A percentile compares a stretch with the other conserved stretches of the same genome.
Evolutionary conservation across 75 land plant species (phyloP).

Genomic region (Cupressus sempervirens): DNA sequence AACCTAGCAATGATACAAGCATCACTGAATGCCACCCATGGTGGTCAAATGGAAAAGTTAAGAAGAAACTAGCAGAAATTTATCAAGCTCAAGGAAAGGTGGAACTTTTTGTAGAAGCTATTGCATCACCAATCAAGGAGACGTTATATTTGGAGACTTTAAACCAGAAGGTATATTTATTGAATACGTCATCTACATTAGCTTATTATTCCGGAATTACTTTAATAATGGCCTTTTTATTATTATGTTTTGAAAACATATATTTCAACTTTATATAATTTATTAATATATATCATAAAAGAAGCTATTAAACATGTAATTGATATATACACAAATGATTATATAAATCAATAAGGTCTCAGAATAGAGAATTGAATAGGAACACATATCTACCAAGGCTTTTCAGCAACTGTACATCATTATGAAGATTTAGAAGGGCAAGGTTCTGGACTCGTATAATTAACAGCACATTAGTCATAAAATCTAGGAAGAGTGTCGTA

Average conservation of each 20-base stretch:
- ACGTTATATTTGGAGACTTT: slow-evolving; percentile 51
- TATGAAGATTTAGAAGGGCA: not conserved
- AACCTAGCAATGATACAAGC: slow-evolving; percentile 10
- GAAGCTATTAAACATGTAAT: not conserved
- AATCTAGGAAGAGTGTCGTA: too few species aligned
- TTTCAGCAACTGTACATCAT: not conserved
- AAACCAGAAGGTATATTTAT: slow-evolving; percentile 45
- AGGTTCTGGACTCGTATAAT: not conserved
- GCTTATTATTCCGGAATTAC: not conserved
- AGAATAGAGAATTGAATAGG: not conserved
- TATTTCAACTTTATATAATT: not conserved
- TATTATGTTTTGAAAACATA: not conserved
- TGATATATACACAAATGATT: not conserved
- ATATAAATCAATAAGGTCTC: not conserved
- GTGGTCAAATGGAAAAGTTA: slow-evolving; percentile 71
- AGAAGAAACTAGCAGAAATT: slow-evolving; percentile 49
- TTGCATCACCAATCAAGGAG: slow-evolving; percentile 52
- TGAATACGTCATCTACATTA: not conserved
- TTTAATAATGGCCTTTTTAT: not conserved
- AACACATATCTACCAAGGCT: not conserved
- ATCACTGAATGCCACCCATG: slow-evolving; percentile 40
- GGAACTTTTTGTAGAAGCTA: slow-evolving; percentile 54
- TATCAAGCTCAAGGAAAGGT: slow-evolving; percentile 49
- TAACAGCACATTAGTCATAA: too few species aligned
- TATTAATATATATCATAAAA: not conserved